phyloP scores from a whole-genome alignment of 2,329 filamentous ascomycete genomes.

The Hypocreales sp. region DNA sequence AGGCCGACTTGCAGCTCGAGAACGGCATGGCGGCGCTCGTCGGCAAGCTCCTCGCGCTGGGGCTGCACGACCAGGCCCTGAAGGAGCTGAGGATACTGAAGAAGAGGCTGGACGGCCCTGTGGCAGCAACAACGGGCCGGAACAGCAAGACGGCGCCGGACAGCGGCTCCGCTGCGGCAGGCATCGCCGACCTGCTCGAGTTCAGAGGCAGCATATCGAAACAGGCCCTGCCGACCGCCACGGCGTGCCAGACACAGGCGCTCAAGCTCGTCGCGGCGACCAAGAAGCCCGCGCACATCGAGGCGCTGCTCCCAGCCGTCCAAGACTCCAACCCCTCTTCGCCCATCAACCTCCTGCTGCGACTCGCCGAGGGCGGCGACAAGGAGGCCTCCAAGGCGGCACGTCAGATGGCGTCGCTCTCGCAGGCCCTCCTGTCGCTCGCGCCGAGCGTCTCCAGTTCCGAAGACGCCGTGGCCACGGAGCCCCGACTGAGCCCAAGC shows the following conservation, averaged over 20 bases:
- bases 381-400: conserved; percentile 40
- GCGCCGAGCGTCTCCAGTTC: conserved; percentile 51
- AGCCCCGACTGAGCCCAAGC: conserved; percentile 36
- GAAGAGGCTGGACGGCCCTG: conserved; percentile 34
- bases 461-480: conserved; percentile 40
- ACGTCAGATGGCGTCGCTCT: conserved; percentile 50
- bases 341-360: conserved; percentile 39
- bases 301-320: conserved; percentile 40
- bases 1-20: conserved; percentile 55
- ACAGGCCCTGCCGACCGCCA: conserved; percentile 36
- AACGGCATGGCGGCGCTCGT: conserved; percentile 56
- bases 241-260: conserved; percentile 48
- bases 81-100: conserved; percentile 56
- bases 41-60: conserved; percentile 47
- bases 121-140: conserved; percentile 15
- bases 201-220: conserved; percentile 33
- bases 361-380: conserved; percentile 24
- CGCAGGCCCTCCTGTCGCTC: conserved; percentile 48
- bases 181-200: conserved; percentile 43
- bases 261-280: conserved; percentile 46
- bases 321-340: conserved; percentile 36
- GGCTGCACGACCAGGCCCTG: conserved; percentile 50
- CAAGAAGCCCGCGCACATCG: conserved; percentile 43
- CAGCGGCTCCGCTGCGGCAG: conserved; percentile 12
- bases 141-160: conserved; percentile 13